Evolutionary conservation across 306 rosid genomes (phyloP).

Genomic region (Pyrus betulifolia): DNA sequence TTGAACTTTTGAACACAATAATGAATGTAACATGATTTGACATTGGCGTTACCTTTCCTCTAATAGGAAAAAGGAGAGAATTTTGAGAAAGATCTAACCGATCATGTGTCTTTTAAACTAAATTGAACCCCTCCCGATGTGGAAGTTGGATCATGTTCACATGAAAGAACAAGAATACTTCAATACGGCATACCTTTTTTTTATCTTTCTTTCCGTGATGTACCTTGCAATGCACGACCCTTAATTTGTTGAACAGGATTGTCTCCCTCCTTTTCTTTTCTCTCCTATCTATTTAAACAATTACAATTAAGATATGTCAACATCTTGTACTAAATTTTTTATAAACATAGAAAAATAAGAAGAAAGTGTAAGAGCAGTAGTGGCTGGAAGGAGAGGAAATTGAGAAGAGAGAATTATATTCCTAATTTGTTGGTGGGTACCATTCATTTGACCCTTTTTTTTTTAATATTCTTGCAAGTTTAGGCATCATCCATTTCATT

Average conservation of each 20-base stretch:
- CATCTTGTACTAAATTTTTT: too few relatives aligned
- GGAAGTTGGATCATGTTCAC: constrained; percentile 19
- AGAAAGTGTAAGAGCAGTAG: too few relatives aligned
- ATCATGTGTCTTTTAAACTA: neutral
- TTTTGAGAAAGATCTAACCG: neutral
- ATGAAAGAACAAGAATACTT: constrained; percentile 22
- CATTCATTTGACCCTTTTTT: neutral
- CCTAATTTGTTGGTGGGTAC: neutral
- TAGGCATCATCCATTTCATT: neutral
- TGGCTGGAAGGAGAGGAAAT: too few relatives aligned
- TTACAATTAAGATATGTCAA: too few relatives aligned
- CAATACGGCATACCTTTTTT: neutral
- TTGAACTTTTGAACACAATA: too few relatives aligned
- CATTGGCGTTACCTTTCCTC: neutral
- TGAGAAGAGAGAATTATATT: too few relatives aligned
- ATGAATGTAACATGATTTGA: neutral
- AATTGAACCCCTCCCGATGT: neutral
- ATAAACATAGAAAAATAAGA: too few relatives aligned
- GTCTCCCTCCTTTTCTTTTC: too few relatives aligned
- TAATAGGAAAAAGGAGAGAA: neutral
- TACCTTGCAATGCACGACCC: constrained; percentile 13
- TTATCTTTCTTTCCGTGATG: neutral
- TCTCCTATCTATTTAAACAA: too few relatives aligned
- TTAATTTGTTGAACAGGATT: too few relatives aligned
- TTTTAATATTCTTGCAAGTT: neutral